Conservation (phyloP, 768 basidiomycete species). For the Hypholoma sublateritium region DNA sequence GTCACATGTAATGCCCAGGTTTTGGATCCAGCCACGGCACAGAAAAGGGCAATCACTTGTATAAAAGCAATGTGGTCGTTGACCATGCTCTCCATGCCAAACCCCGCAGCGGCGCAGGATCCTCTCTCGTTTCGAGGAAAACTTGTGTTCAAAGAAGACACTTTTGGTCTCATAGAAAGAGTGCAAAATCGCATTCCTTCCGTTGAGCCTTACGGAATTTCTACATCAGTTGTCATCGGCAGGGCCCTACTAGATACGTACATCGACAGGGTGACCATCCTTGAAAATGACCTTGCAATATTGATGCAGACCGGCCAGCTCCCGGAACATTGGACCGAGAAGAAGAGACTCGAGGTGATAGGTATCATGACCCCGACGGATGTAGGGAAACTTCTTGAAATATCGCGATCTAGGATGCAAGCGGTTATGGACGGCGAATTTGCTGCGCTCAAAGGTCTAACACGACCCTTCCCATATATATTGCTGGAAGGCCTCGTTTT, state of each 20-base stretch:
- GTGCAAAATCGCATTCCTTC: slow-evolving; percentile 22
- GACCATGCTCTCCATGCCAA: slow-evolving; percentile 39
- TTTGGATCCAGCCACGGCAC: slow-evolving; percentile 21
- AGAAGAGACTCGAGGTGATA: background rate
- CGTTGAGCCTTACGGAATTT: slow-evolving; percentile 26
- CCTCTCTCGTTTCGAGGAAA: slow-evolving; percentile 16
- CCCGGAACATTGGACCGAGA: background rate
- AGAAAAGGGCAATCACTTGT: slow-evolving; percentile 33
- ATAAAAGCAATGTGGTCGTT: slow-evolving; percentile 41
- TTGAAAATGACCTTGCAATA: slow-evolving; percentile 23
- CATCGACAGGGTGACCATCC: slow-evolving; percentile 20
- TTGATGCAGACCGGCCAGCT: slow-evolving; percentile 15
- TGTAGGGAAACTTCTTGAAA: slow-evolving; percentile 4
- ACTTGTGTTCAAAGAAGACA: slow-evolving; percentile 34
- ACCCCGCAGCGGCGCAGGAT: slow-evolving; percentile 7
- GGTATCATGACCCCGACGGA: background rate
- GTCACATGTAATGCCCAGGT: slow-evolving; percentile 27
- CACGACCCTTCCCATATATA: slow-evolving; percentile 17
- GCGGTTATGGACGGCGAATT: slow-evolving; percentile 11
- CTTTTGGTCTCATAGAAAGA: slow-evolving; percentile 25
- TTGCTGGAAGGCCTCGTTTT: slow-evolving; percentile 17
- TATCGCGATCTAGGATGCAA: slow-evolving; percentile 10
- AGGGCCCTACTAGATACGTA: slow-evolving; percentile 34
- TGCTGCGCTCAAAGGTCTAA: slow-evolving; percentile 4
- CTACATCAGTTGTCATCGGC: slow-evolving; percentile 30